These are phyloP conservation scores for Chaetothyriales sp. DNA, from an alignment of 2,329 filamentous ascomycete genomes.

Conservation along the genomic window DNA sequence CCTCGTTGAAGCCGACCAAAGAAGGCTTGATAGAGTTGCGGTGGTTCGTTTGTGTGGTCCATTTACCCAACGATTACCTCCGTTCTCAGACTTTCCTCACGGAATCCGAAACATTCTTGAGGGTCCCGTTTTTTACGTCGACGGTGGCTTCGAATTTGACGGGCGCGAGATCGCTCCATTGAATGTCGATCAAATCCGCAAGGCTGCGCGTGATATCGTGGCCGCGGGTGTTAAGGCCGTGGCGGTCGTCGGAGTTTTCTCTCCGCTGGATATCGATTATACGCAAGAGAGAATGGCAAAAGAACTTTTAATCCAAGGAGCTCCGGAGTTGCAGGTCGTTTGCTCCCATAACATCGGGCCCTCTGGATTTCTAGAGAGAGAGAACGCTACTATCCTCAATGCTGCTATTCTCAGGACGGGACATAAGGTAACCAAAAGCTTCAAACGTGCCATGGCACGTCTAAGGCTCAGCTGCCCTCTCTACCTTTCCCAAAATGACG, in stretches of 20 bases:
- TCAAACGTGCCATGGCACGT: constrained; percentile 38
- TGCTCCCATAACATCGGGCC: constrained; percentile 31
- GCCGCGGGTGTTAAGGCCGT: constrained; percentile 26
- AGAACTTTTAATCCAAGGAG: constrained; percentile 24
- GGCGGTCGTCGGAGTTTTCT: constrained; percentile 34
- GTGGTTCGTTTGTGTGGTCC: constrained; percentile 38
- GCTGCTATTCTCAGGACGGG: constrained; percentile 48
- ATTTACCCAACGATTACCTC: constrained; percentile 37
- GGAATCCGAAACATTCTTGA: constrained; percentile 34
- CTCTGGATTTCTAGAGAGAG: constrained; percentile 42
- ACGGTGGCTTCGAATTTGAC: constrained; percentile 37
- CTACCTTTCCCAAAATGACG: constrained; percentile 52
- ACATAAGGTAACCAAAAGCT: constrained; percentile 42
- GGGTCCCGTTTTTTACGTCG: constrained; percentile 35
- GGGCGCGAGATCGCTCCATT: constrained; percentile 32
- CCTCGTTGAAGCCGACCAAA: constrained; percentile 37
- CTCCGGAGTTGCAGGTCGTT: constrained; percentile 26
- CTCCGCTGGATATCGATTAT: constrained; percentile 31
- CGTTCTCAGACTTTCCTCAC: constrained; percentile 37
- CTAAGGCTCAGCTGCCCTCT: constrained; percentile 41
- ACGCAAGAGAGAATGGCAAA: constrained; percentile 31
- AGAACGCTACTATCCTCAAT: constrained; percentile 53
- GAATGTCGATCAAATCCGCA: constrained; percentile 23
- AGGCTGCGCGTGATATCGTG: constrained; percentile 32
- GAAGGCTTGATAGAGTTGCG: constrained; percentile 38